Evolutionary conservation across 768 basidiomycete genomes (phyloP).

Genomic region (Mycena indigotica): DNA sequence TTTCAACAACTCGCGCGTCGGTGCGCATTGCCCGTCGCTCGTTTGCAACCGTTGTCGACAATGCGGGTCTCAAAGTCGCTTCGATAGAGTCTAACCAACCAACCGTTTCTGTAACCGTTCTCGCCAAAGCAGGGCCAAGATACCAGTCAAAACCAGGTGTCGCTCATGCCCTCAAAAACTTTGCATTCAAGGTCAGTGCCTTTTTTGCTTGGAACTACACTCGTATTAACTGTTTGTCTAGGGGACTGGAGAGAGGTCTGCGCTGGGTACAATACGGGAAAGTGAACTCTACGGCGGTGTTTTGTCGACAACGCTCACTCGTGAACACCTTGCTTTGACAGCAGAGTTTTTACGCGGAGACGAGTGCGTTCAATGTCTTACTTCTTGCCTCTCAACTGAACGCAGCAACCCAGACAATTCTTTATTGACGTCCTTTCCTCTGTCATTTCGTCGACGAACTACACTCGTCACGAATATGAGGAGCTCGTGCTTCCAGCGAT

Average conservation of each 20-base stretch:
- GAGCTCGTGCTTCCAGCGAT: constrained; percentile 76
- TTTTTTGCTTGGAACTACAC: not conserved
- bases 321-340: constrained; percentile 91
- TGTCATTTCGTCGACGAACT: constrained; percentile 81
- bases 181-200: constrained; percentile 89
- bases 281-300: constrained; percentile 93
- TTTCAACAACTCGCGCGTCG: constrained; percentile 20
- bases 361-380: constrained; percentile 56
- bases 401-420: constrained; percentile 57
- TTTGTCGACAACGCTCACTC: constrained; percentile 77
- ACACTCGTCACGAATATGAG: constrained; percentile 73
- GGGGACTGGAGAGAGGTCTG: constrained; percentile 86
- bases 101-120: constrained; percentile 83
- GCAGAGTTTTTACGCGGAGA: constrained; percentile 95
- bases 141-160: constrained; percentile 88
- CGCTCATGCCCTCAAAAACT: constrained; percentile 95
- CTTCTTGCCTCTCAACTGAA: not conserved
- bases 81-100: constrained; percentile 81
- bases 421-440: constrained; percentile 90
- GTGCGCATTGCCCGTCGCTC: constrained; percentile 42
- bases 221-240: constrained; percentile 33
- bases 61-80: constrained; percentile 83
- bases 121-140: constrained; percentile 91
- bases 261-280: constrained; percentile 88
- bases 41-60: constrained; percentile 83